Evolutionary conservation across 805 yeast genomes (phyloP).

Genomic region (Saturnispora sekii): DNA sequence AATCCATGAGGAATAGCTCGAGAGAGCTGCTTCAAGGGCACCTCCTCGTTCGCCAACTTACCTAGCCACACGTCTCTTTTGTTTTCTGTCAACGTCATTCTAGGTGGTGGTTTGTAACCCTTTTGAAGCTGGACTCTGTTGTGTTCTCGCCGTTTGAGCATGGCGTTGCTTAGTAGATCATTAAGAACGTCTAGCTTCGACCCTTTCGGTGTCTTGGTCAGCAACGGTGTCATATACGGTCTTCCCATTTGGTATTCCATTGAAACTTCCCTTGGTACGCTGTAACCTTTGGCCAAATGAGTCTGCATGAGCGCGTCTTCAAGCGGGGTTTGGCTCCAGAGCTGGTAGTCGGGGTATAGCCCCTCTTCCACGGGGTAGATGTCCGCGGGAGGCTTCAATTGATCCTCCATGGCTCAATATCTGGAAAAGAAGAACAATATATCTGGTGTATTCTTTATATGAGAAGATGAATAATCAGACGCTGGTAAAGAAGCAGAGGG

Average conservation of each 20-base stretch:
- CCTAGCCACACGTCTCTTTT: constrained; percentile 79
- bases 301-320: constrained; percentile 47
- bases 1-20: constrained; percentile 88
- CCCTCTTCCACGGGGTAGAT: constrained; percentile 21
- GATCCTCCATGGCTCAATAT: no score
- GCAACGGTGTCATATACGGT: constrained; percentile 35
- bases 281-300: constrained; percentile 60
- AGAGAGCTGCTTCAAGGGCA: constrained; percentile 59
- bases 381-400: constrained; percentile 19
- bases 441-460: constrained; percentile 46
- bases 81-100: constrained; percentile 84
- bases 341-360: constrained; percentile 58
- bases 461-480: no score
- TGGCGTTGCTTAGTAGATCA: constrained; percentile 40
- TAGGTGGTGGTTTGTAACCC: constrained; percentile 70
- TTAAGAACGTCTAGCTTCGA: constrained; percentile 30
- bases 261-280: constrained; percentile 50
- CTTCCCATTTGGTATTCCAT: constrained; percentile 68
- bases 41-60: constrained; percentile 59
- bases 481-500: no score
- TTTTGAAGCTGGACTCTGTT: constrained; percentile 40
- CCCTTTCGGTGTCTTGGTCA: neutral
- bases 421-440: neutral
- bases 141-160: constrained; percentile 35
- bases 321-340: constrained; percentile 53